A percentile compares a stretch with the other conserved stretches of the same genome.
phyloP scores from a whole-genome alignment of 768 basidiomycete species.

The Mycena rebaudengoi region DNA sequence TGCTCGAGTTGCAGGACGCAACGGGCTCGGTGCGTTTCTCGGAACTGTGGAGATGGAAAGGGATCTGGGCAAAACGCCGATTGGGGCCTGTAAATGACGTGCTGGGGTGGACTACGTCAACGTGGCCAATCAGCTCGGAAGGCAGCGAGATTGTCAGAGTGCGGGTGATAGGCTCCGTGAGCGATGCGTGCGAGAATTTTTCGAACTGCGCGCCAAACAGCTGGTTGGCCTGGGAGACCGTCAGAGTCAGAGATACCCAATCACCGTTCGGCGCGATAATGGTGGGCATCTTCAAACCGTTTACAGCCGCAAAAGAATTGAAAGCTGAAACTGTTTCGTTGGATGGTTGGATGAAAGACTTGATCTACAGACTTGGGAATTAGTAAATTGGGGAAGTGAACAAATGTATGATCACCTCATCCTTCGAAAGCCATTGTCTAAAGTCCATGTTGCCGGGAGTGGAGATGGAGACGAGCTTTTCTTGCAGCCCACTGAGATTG shows the following conservation, averaged over 20 bases:
- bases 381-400: neutral
- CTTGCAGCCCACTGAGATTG: slow-evolving; percentile 16
- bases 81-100: neutral
- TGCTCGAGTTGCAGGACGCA: slow-evolving; percentile 11
- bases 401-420: slow-evolving; percentile 15
- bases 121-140: slow-evolving; percentile 6
- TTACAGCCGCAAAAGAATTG: slow-evolving; percentile 11
- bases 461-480: slow-evolving; percentile 7
- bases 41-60: neutral
- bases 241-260: slow-evolving; percentile 8
- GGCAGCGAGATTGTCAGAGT: slow-evolving; percentile 3
- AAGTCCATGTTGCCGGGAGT: slow-evolving; percentile 10
- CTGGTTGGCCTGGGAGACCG: slow-evolving; percentile 16
- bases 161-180: neutral
- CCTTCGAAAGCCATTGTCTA: slow-evolving; percentile 16
- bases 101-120: neutral
- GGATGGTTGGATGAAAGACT: slow-evolving; percentile 12
- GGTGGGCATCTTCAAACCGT: slow-evolving; percentile 8
- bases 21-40: slow-evolving; percentile 9
- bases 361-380: slow-evolving; percentile 4
- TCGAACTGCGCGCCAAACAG: slow-evolving; percentile 15
- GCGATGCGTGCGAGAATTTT: neutral
- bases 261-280: slow-evolving; percentile 12
- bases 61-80: neutral
- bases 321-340: slow-evolving; percentile 9